Evolutionary conservation across 2,329 filamentous ascomycete genomes (phyloP), one percentile per base, ranked within the genome.

Genomic region (Pseudodiploospora longispora): DNA sequence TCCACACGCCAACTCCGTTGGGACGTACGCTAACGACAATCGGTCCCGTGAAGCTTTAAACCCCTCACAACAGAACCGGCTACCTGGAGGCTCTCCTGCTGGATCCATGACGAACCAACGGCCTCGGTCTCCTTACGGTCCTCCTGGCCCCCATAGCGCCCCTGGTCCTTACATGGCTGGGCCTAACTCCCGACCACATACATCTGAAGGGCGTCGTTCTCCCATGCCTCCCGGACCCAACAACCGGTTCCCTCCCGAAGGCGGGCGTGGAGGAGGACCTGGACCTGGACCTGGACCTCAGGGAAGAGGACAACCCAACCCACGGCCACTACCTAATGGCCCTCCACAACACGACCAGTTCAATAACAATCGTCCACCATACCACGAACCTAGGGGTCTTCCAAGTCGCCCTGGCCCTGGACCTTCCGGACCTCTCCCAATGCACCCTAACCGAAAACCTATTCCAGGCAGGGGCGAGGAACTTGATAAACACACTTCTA

Each of bases 31-130:
- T 74, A 76, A 80, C 67, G 58, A 68, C 57, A 65, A 66, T 61
- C 65, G 68, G 55, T 71, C 71, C 65, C 72, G 65, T 68, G 70
- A 78, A 74, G 74, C 60, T 69, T 54, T 75, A 59, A 72, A 58
- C 50, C 57, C 62, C 36, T 61, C 64, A 36, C 57, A 59, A 45
- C 58, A 62, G 46, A 58, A 61, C 50, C 60, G 58, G 42, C 51
- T 62, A 36, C 58, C 54, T 37, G 62, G 65, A 39, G 65, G 27
- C 66, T 68, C 27, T 61, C 67, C n/a, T 64, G 66, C 4, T 60
- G 66, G 44, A 62, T 64, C 53, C 54, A 59, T 64, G 38, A 61
- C 68, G 27, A 58, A 60, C 32, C 64, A 65, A 42, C 66, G 64
- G 47, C 69, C 73, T 34, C 66, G 62, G 52, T 73, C 72, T 33